Evolutionary conservation across 352 stramenopile genomes (phyloP).

Genomic region (Pythium aquatile): DNA sequence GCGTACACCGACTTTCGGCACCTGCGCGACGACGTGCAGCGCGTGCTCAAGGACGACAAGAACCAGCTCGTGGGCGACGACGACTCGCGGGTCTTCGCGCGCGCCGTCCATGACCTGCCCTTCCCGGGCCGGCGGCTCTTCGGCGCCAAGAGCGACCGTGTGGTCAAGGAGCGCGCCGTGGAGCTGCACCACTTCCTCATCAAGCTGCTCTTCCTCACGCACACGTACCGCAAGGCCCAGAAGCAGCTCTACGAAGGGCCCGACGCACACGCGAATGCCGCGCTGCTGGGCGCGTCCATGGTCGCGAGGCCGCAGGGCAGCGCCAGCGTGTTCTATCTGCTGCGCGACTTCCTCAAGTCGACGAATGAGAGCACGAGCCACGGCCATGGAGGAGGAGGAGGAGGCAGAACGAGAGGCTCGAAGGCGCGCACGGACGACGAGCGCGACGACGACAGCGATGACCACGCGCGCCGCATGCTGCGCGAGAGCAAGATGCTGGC

Average conservation of each 20-base stretch:
- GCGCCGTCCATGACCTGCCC: conserved; percentile 32
- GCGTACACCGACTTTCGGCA: conserved; percentile 73
- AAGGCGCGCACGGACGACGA: conserved; percentile 24
- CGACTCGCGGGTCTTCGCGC: conserved; percentile 43
- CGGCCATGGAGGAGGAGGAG: conserved; percentile 21
- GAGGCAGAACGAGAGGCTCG: background rate
- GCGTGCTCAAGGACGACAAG: conserved; percentile 60
- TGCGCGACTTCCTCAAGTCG: conserved; percentile 77
- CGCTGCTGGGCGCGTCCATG: conserved; percentile 31
- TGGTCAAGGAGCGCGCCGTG: conserved; percentile 69
- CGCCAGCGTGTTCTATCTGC: conserved; percentile 54
- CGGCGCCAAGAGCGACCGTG: conserved; percentile 61
- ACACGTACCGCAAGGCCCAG: conserved; percentile 75
- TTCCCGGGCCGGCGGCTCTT: conserved; percentile 73
- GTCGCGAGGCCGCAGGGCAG: conserved; percentile 50
- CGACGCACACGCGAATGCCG: conserved; percentile 13
- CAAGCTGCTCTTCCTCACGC: conserved; percentile 64
- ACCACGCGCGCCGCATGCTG: conserved; percentile 35
- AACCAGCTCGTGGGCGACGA: conserved; percentile 45
- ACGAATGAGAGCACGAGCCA: conserved; percentile 22
- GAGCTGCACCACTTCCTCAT: conserved; percentile 79
- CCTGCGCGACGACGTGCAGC: conserved; percentile 63
- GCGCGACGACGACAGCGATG: conserved; percentile 23
- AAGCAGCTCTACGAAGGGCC: conserved; percentile 48
- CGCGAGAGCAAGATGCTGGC: conserved; percentile 72